Evolutionary conservation across 1,284 basidiomycete species (phyloP).

Genomic region (Trichosporon sp.): DNA sequence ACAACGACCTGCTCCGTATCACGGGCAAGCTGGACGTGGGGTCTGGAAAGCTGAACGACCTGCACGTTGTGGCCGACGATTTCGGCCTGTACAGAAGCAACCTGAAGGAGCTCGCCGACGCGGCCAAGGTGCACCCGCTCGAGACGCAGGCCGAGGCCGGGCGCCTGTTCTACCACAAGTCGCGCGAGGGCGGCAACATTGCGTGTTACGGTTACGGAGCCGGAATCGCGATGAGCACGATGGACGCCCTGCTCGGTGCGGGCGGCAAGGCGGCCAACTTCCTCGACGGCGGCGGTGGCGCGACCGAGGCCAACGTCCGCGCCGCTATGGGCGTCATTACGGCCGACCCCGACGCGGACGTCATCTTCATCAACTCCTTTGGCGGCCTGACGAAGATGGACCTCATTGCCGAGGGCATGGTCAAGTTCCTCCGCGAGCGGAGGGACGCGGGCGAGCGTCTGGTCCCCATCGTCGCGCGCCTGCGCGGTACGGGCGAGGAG

Average conservation of each 20-base stretch:
- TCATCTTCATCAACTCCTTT: constrained; percentile 41
- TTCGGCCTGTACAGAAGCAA: constrained; percentile 20
- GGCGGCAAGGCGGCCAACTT: constrained; percentile 41
- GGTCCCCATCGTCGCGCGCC: constrained; percentile 30
- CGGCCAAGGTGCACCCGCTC: constrained; percentile 24
- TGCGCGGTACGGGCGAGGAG: constrained; percentile 37
- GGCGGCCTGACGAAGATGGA: constrained; percentile 40
- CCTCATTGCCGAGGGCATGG: constrained; percentile 33
- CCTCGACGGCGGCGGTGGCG: constrained; percentile 43
- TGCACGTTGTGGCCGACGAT: constrained; percentile 27
- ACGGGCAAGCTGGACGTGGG: constrained; percentile 25
- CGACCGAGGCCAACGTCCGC: constrained; percentile 36
- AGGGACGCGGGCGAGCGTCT: constrained; percentile 25
- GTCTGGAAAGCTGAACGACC: constrained; percentile 18
- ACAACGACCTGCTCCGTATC: constrained; percentile 29
- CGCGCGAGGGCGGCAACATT: constrained; percentile 30
- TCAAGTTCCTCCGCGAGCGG: constrained; percentile 22
- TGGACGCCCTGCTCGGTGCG: constrained; percentile 34
- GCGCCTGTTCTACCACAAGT: constrained; percentile 35
- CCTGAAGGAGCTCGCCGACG: constrained; percentile 12
- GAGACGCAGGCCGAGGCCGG: constrained; percentile 29
- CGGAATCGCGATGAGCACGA: constrained; percentile 38
- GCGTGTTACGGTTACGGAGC: constrained; percentile 35
- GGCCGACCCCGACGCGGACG: constrained; percentile 34
- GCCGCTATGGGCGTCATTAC: constrained; percentile 36